Evolutionary conservation across 1,139 yeast species (phyloP), one percentile per base, ranked within the genome.

Genomic region (Geotrichum phurueaensis): DNA sequence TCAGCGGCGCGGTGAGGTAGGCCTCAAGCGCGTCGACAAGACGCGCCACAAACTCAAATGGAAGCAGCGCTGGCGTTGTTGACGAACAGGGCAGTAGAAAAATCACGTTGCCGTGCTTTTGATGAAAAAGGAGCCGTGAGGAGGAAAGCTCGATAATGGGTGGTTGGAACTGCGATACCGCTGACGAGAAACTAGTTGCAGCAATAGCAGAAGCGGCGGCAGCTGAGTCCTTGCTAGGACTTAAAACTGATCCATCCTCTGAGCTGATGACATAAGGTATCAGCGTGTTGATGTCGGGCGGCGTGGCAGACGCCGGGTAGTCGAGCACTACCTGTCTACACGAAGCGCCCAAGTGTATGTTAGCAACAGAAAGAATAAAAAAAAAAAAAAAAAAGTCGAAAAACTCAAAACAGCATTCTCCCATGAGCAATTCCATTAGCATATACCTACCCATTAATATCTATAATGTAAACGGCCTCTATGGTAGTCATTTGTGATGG

Each of bases 401-500:
- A 54, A 20, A 25, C 49, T 13, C 39, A 33, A 15, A 33, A 33
- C 39, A 33, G n/a, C n/a, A 33, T 12, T n/a, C 4, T 12, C n/a
- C 4, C 39, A 33, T 4, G 13, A 33, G n/a, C 15, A 15, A 33
- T 13, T 13, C 10, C 15, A 5, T 15, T 39, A 15, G 18, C 4
- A 13, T n/a, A 7, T 7, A 70, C 78, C 56, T 68, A 77, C 76
- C 81, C 81, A 62, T 79, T 78, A 53, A 77, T 76, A 70, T 86
- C 90, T 3, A 87, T 75, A 31, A 87, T 82, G 70, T 84, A 87
- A 25, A 87, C 76, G 10, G 89, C 89, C 66, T 85, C 88, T 53
- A 81, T 74, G 52, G 78, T 68, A 39, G 79, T 76, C 81, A 78
- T 78, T 57, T 52, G 47, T 29, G 22, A 15, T 54, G 10, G 27